Conservation (phyloP, 805 yeast species). For the Starmerella floricola region DNA sequence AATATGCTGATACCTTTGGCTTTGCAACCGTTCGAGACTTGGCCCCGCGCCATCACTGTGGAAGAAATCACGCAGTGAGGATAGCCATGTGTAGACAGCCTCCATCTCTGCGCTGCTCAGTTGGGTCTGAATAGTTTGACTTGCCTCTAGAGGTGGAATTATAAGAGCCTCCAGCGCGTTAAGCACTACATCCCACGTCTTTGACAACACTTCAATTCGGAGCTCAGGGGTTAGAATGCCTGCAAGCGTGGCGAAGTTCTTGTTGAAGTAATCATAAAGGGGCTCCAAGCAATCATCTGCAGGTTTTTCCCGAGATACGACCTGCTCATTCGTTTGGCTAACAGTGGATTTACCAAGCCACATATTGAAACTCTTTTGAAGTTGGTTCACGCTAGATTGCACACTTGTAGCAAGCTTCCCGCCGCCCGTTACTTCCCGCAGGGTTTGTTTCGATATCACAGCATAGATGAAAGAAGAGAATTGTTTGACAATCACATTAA, state of each 20-base stretch:
- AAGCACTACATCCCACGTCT: slow-evolving; percentile 69
- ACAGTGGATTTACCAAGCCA: slow-evolving; percentile 26
- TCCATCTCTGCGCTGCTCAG: slow-evolving; percentile 51
- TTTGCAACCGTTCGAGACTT: slow-evolving; percentile 48
- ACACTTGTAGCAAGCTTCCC: slow-evolving; percentile 13
- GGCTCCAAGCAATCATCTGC: slow-evolving; percentile 59
- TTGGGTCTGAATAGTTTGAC: slow-evolving; percentile 28
- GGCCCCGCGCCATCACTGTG: slow-evolving; percentile 77
- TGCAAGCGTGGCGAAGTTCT: slow-evolving; percentile 54
- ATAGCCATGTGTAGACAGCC: slow-evolving; percentile 58
- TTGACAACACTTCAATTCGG: slow-evolving; percentile 53
- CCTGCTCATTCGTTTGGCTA: not conserved
- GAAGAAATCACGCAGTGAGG: slow-evolving; percentile 60
- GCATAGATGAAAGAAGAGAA: slow-evolving; percentile 52
- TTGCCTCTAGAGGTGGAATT: slow-evolving; percentile 50
- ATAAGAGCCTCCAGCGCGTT: slow-evolving; percentile 56
- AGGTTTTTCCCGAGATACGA: slow-evolving; percentile 21
- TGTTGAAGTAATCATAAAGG: slow-evolving; percentile 58
- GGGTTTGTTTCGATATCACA: slow-evolving; percentile 45
- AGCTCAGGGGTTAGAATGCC: slow-evolving; percentile 43
- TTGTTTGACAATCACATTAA: slow-evolving; percentile 59
- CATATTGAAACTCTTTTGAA: slow-evolving; percentile 18
- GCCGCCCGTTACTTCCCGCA: slow-evolving; percentile 35
- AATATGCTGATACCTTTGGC: slow-evolving; percentile 51
- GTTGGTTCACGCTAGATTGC: slow-evolving; percentile 23